Evolutionary conservation across 768 basidiomycete genomes (phyloP).

Genomic region (Kwoniella sp.): DNA sequence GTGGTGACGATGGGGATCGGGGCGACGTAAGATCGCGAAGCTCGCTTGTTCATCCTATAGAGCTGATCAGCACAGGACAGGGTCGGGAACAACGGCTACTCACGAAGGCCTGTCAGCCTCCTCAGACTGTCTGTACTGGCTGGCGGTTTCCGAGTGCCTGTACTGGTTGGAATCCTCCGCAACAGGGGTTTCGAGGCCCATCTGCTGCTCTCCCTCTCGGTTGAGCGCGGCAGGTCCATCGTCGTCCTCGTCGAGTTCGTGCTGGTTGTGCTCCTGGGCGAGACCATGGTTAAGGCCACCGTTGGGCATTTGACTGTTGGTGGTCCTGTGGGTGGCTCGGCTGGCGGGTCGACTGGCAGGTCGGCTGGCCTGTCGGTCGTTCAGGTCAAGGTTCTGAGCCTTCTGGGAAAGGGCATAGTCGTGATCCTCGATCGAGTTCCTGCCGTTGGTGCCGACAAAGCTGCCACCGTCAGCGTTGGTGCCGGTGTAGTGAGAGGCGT

Average conservation of each 20-base stretch:
- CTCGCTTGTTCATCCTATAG: conserved; percentile 12
- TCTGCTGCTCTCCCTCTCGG: not conserved
- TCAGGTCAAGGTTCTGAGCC: conserved; percentile 10
- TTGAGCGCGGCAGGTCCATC: not conserved
- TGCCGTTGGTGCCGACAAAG: not conserved
- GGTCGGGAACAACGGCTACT: not conserved
- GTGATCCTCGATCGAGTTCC: conserved; percentile 1
- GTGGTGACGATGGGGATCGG: conserved; percentile 43
- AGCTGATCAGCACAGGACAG: not conserved
- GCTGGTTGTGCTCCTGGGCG: too few species aligned
- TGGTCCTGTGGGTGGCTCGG: conserved; percentile 13
- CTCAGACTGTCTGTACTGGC: not conserved
- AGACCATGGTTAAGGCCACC: not conserved
- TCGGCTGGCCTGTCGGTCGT: conserved; percentile 5
- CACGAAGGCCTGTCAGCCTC: conserved; percentile 5
- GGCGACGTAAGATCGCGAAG: conserved; percentile 36
- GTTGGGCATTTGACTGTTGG: conserved; percentile 5
- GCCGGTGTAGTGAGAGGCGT: not conserved
- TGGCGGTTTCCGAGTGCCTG: too few species aligned
- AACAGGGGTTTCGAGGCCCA: not conserved
- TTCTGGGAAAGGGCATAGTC: conserved; percentile 8
- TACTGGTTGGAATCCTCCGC: conserved; percentile 3
- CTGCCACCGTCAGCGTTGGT: not conserved
- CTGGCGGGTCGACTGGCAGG: too few species aligned
- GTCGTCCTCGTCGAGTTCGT: not conserved